Evolutionary conservation across 306 rosid genomes (phyloP).

Genomic region (Quercus agrifolia): DNA sequence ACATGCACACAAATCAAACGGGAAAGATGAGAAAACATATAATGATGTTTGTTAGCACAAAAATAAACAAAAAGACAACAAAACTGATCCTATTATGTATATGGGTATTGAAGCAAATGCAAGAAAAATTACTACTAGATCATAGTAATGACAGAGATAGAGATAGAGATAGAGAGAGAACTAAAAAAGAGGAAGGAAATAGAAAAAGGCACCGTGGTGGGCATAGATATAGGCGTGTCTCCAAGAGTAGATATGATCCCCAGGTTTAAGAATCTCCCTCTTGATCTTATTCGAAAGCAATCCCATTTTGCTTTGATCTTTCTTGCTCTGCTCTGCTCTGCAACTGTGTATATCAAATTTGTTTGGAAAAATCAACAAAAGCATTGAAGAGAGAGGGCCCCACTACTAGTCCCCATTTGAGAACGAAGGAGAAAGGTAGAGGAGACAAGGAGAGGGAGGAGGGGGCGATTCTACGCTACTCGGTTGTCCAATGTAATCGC

Average conservation of each 20-base stretch:
- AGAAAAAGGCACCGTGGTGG: constrained; percentile 58
- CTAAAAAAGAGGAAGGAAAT: neutral
- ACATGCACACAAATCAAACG: neutral
- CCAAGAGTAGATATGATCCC: constrained; percentile 88
- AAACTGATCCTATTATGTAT: neutral
- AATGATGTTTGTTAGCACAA: neutral
- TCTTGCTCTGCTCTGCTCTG: neutral
- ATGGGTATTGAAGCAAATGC: neutral
- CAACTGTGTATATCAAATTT: neutral
- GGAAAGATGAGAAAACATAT: neutral
- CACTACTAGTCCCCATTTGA: no score
- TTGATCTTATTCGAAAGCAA: constrained; percentile 56
- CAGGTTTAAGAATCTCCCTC: constrained; percentile 43
- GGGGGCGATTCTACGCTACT: neutral
- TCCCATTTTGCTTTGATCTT: constrained; percentile 40
- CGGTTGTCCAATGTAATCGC: neutral
- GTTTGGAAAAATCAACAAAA: neutral
- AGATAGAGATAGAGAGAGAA: neutral
- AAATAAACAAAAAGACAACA: neutral
- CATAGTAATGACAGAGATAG: neutral
- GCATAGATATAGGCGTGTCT: constrained; percentile 60
- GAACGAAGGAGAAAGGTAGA: no score
- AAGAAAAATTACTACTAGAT: neutral
- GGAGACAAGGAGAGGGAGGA: neutral
- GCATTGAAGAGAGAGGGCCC: no score